Evolutionary conservation across 495 filamentous ascomycete genomes (phyloP).

Genomic region (Staphylotrichum longicolle): DNA sequence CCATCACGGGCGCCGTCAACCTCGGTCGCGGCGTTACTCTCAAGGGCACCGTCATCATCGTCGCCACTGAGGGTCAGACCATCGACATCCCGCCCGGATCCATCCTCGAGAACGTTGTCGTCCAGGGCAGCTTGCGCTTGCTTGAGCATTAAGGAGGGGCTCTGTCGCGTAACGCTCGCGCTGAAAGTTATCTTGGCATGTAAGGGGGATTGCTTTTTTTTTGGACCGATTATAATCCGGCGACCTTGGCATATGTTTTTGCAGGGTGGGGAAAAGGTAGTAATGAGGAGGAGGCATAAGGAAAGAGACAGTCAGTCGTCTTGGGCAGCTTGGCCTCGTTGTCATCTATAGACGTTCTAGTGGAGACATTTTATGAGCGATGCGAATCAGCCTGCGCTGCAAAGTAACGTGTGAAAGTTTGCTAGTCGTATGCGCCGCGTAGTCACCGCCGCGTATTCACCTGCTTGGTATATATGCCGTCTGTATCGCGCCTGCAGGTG

Average conservation of each 20-base stretch:
- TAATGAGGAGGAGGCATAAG: too few relatives aligned
- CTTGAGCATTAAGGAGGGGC: slow-evolving; percentile 71
- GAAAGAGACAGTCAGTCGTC: too few relatives aligned
- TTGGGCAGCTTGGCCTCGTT: too few relatives aligned
- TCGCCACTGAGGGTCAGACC: slow-evolving; percentile 94
- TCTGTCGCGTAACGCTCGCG: neutral
- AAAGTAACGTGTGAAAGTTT: too few relatives aligned
- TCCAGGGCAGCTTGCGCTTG: slow-evolving; percentile 94
- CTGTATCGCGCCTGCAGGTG: too few relatives aligned
- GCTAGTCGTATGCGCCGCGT: too few relatives aligned
- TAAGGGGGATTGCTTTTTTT: slow-evolving; percentile 1
- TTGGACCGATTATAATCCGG: slow-evolving; percentile 7
- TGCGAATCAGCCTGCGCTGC: neutral
- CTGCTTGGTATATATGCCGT: too few relatives aligned
- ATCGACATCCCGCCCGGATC: slow-evolving; percentile 97
- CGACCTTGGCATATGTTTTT: slow-evolving; percentile 13
- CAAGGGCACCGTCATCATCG: slow-evolving; percentile 99
- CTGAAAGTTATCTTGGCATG: neutral
- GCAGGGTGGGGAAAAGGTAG: neutral
- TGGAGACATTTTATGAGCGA: neutral
- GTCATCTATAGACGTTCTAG: slow-evolving; percentile 11
- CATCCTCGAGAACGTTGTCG: slow-evolving; percentile 97
- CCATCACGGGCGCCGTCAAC: slow-evolving; percentile 95
- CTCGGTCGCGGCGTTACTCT: slow-evolving; percentile 90
- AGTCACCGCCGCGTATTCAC: too few relatives aligned